Evolutionary conservation across 2,329 filamentous ascomycete species (phyloP), one percentile per base, ranked within the genome.

Genomic region (Periconia macrospinosa): DNA sequence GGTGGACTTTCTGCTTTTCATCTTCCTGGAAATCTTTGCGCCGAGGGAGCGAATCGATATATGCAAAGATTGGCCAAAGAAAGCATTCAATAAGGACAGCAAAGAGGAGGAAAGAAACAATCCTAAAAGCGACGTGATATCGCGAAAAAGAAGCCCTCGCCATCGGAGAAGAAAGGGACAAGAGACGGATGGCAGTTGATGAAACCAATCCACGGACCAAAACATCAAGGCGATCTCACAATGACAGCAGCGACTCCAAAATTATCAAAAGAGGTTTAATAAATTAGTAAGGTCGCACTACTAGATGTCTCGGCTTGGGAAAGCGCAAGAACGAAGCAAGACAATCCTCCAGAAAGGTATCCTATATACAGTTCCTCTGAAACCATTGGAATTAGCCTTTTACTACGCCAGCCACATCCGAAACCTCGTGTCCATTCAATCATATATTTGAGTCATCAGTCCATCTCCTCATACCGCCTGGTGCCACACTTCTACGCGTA

Each of bases 61-160:
- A 54, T 92, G 91, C 45, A 87, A 88, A 45, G 90, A 93, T 63
- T 99, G 94, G 94, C 94, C 94, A 2, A 87, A 89, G 67, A 97
- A 97, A 70, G 43, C 43, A 10, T 56, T 56, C 19, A 52, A 60
- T 3, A 57, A 52, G 18, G 57, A 58, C 27, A 49, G 57, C n/a
- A 59, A 60, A 48, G 53, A 61, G 8, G 23, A 15, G 27, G 43
- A 6, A 17, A 40, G 27, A 43, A 15, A 17, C 8, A 13, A 10
- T 7, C 9, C 8, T 18, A 14, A 56, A 1, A 60, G 54, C 49
- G 59, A 61, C 1, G 51, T 41, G 33, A 37, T 65, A 14, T 40
- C 49, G 11, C 63, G 66, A 30, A 74, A 70, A 52, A 62, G 60
- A 53, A 70, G 65, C 47, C 50, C 61, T 13, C 61, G 68, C 27